Conservation (phyloP, 78 protist genomes). For the Dictyostelium brefeldianum region DNA sequence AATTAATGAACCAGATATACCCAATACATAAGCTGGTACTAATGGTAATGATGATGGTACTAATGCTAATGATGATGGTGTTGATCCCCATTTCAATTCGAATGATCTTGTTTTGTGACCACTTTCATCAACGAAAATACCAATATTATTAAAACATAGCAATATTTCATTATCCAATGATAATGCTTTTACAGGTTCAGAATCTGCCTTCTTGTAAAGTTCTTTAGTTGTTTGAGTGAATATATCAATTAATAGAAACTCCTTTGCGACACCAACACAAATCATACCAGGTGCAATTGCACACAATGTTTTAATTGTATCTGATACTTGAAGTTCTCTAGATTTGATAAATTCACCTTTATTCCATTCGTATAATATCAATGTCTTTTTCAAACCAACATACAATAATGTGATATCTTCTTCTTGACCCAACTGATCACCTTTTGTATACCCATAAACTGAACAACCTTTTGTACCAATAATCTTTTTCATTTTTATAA, state of each 20-base stretch:
- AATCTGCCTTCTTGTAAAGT: conserved; percentile 50
- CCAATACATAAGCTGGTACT: conserved; percentile 39
- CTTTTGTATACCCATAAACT: conserved; percentile 22
- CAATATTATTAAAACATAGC: conserved; percentile 68
- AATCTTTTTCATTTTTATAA: conserved; percentile 16
- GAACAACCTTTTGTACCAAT: conserved; percentile 53
- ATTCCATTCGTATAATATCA: conserved; percentile 51
- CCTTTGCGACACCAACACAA: conserved; percentile 53
- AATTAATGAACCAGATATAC: conserved; percentile 55
- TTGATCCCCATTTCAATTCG: conserved; percentile 70
- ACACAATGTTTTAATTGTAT: conserved; percentile 48
- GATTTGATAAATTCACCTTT: conserved; percentile 36
- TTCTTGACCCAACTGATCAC: background rate
- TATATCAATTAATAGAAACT: conserved; percentile 55
- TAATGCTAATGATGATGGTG: conserved; percentile 27
- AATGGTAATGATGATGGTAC: background rate
- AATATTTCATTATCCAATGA: conserved; percentile 52
- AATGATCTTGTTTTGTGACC: conserved; percentile 27
- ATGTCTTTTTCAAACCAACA: conserved; percentile 39
- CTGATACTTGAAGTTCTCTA: conserved; percentile 22
- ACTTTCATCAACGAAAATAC: conserved; percentile 55
- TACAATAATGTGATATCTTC: conserved; percentile 50
- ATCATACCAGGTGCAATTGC: conserved; percentile 65
- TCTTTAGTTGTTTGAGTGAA: conserved; percentile 48
- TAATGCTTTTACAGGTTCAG: conserved; percentile 58